Evolutionary conservation across 306 rosid species (phyloP).

Genomic region (Medicago arabica): DNA sequence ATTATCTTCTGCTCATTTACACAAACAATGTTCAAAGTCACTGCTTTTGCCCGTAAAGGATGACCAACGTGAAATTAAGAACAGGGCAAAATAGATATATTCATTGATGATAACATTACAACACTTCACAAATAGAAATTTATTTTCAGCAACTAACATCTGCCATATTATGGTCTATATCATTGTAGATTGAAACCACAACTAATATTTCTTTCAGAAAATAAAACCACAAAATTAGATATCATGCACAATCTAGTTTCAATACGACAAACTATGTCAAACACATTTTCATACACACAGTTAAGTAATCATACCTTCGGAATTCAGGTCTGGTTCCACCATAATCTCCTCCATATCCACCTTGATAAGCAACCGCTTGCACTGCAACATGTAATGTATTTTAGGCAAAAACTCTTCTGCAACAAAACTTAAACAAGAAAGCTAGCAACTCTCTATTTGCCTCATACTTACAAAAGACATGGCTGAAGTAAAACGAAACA

Average conservation of each 20-base stretch:
- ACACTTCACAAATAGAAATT: background rate
- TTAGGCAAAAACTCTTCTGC: background rate
- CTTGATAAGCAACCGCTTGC: constrained; percentile 72
- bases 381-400: constrained; percentile 54
- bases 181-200: background rate
- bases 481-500: constrained; percentile 12
- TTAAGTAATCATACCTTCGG: constrained; percentile 57
- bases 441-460: background rate
- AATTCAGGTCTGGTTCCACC: constrained; percentile 52
- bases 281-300: background rate
- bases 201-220: constrained; percentile 12
- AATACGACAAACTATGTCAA: background rate
- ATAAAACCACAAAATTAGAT: constrained; percentile 22
- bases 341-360: constrained; percentile 64
- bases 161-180: background rate
- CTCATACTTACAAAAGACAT: constrained; percentile 14
- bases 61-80: background rate
- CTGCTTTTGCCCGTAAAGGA: background rate
- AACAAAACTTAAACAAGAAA: constrained; percentile 27
- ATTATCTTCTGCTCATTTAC: background rate
- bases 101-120: constrained; percentile 4
- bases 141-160: constrained; percentile 7
- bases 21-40: background rate
- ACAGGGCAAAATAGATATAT: background rate
- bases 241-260: constrained; percentile 11